Base-by-base conservation (phyloP, 139 green algal genomes). In the Penium margaritaceum region DNA sequence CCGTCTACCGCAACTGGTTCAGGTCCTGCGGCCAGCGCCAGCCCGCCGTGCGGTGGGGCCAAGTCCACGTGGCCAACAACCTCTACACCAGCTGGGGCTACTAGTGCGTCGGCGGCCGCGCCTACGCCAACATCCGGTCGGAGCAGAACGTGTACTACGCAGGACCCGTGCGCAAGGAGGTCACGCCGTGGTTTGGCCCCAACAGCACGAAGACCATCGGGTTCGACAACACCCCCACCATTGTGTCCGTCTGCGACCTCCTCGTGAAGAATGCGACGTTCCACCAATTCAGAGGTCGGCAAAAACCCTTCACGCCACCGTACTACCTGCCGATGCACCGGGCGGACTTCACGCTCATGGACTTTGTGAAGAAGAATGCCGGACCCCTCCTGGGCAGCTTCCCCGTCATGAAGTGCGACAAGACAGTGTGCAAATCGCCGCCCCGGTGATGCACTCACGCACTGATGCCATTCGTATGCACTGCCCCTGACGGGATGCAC, bases 71-170 rank as follows among this genome's bases (percentile, higher is more conserved):
- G 30, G 58, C 58, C 58, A 66, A 66, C 58, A 66, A 66, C 58
- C 58, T 66, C 58, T 66, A 66, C 58, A 66, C 58, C 33, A 66
- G 30, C 33, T 66, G 58, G 58, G 30, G n/a, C 58, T 66, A 38
- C 30, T 66, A 66, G 3, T 38, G 30, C 58, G 24, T 66, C 33
- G 58, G 58, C 1, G 58, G 58, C 9, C 58, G 58, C 12, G 58
- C 27, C 19, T 29, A 66, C 15, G 58, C 58, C 58, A 66, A 66
- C 58, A 66, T 66, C 33, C 58, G 58, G 30, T 66, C 58, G n/a
- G 58, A 66, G 24, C 7, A 30, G 7, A 66, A 66, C 58, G 36
- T 66, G n/a, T 66, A 37, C 30, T 24, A 37, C 33, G 58, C 58
- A 21, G 58, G 58, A 24, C n/a, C 17, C 6, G 30, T 5, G 30